Percentiles rank a stretch among this genome's conserved stretches.
Conservation (phyloP, 2,329 filamentous ascomycete species). For the Nigrospora sphaerica region DNA sequence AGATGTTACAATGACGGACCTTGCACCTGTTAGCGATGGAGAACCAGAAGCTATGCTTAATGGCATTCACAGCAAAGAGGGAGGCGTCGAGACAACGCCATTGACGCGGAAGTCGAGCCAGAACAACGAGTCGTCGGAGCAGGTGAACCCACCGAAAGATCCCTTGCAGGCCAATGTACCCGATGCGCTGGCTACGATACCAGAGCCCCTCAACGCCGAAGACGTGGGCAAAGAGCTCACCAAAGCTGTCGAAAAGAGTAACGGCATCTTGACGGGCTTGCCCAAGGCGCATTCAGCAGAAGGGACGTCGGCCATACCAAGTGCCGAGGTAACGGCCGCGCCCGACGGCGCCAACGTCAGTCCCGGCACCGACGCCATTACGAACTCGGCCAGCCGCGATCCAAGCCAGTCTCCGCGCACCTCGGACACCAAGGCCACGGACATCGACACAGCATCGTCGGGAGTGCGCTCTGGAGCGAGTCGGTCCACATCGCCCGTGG, state of each 20-base stretch:
- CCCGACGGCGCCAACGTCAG: constrained; percentile 24
- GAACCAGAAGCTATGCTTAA: background rate
- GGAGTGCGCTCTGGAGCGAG: constrained; percentile 25
- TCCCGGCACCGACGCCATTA: constrained; percentile 35
- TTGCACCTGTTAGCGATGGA: constrained; percentile 5
- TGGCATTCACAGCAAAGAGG: background rate
- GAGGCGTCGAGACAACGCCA: background rate
- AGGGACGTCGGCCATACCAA: constrained; percentile 8
- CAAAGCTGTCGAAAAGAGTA: constrained; percentile 13
- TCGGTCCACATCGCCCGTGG: constrained; percentile 26
- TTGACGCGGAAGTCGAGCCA: background rate
- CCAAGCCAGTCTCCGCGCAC: constrained; percentile 40
- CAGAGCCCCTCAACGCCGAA: constrained; percentile 10
- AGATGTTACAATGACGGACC: constrained; percentile 28
- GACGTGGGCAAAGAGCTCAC: constrained; percentile 15
- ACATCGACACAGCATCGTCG: constrained; percentile 35
- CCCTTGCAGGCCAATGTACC: constrained; percentile 10
- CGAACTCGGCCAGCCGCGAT: constrained; percentile 34
- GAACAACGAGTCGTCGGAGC: background rate
- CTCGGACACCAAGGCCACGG: constrained; percentile 44
- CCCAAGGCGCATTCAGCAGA: background rate
- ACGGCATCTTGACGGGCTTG: constrained; percentile 3
- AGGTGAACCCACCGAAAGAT: constrained; percentile 6
- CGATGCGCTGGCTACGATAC: constrained; percentile 8
- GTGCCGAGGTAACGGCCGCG: constrained; percentile 15